Base-by-base conservation (phyloP, 2,329 filamentous ascomycete species). In the Penicillium glabrum region DNA sequence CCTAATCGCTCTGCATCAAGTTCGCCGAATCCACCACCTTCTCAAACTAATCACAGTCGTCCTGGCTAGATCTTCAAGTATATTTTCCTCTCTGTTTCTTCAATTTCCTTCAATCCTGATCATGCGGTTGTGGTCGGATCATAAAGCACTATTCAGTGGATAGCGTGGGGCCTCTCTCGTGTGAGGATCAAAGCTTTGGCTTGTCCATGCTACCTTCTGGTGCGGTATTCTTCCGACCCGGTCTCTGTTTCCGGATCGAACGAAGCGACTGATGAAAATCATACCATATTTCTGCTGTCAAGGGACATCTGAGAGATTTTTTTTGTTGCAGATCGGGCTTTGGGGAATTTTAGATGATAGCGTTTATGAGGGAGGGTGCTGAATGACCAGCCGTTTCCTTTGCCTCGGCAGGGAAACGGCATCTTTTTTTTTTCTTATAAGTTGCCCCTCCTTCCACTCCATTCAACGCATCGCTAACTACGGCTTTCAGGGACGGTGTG, bases 111-210 rank as follows among this genome's bases (percentile, higher is more conserved):
- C 51, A 11, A 26, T 31, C 9, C 7, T 26, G 24, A n/a, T 19
- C 14, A 29, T 14, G 19, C 11, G 39, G 11, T 23, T 14, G 39
- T 35, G 46, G 54, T 29, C 59, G 61, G 21, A 35, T 11, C 9
- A 44, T 24, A 37, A n/a, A 43, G 27, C 19, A 35, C 5, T 26
- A 23, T 23, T 2, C 58, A 59, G 37, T 53, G 65, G 58, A 44
- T 72, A 71, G 68, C 66, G 76, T 77, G 82, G 91, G 90, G 91
- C 90, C 89, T 91, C 91, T 91, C 89, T 86, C 73, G 88, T 84
- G 89, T 92, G 91, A 89, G 89, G 80, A 88, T 96, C 91, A 96
- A 91, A 92, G 91, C 81, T 87, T 91, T 80, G 90, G 84, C 91
- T 93, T 93, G 90, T 93, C 90, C 80, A 83, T 52, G 31, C 53